These are phyloP conservation scores for Cladosporium sp. DNA, from an alignment of 2,329 filamentous ascomycete species.

Conservation along the genomic window DNA sequence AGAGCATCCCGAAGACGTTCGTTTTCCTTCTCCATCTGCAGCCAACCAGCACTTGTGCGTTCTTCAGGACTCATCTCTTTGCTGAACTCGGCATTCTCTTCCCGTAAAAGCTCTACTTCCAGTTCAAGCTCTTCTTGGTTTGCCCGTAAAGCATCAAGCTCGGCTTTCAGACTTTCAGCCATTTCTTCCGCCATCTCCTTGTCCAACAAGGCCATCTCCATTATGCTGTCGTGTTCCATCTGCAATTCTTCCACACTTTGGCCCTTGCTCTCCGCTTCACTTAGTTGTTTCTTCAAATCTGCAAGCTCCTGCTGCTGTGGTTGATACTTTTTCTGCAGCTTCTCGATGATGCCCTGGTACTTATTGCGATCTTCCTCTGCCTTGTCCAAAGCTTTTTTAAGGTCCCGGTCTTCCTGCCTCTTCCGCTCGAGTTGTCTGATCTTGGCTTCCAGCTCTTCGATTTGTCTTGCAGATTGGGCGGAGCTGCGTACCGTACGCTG, in stretches of 20 bases:
- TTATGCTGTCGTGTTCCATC: constrained; percentile 77
- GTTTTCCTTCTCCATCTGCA: constrained; percentile 89
- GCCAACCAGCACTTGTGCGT: constrained; percentile 79
- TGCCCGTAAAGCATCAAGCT: constrained; percentile 73
- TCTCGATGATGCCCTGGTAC: constrained; percentile 83
- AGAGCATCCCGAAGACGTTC: constrained; percentile 84
- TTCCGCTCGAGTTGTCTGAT: constrained; percentile 86
- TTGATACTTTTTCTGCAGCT: constrained; percentile 85
- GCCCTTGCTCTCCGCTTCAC: constrained; percentile 70
- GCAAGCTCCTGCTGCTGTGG: constrained; percentile 77
- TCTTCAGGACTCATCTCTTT: constrained; percentile 88
- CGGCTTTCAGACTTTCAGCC: constrained; percentile 76
- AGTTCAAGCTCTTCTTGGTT: constrained; percentile 82
- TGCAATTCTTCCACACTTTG: constrained; percentile 71
- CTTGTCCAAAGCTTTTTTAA: constrained; percentile 74
- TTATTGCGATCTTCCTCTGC: constrained; percentile 74
- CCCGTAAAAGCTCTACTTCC: constrained; percentile 80
- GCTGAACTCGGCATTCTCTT: constrained; percentile 82
- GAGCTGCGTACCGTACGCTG: constrained; percentile 44
- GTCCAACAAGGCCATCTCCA: constrained; percentile 87
- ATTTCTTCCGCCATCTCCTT: constrained; percentile 96
- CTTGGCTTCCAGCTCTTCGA: constrained; percentile 87
- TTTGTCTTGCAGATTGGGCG: constrained; percentile 61
- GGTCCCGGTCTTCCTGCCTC: constrained; percentile 79
- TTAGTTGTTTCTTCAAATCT: constrained; percentile 73